phyloP scores from a whole-genome alignment of 176 grass and related monocot genomes.

The Oropetium thomaeum region DNA sequence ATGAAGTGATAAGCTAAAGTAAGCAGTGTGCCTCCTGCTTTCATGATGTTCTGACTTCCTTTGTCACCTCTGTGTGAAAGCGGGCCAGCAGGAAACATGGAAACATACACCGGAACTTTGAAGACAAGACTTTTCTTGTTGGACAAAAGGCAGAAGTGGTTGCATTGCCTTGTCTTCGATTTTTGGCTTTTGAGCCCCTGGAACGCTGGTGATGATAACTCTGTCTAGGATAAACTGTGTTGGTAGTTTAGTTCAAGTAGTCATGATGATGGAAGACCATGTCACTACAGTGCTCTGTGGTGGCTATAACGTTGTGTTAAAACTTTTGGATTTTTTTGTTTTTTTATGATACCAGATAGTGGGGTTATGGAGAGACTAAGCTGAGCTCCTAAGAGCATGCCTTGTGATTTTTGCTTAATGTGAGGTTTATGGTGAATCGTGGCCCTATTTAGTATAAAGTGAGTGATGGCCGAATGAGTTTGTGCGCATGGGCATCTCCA shows the following conservation, averaged over 20 bases:
- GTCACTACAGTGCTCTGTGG: too few relatives aligned
- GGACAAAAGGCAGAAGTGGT: not conserved
- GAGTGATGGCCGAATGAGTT: not conserved
- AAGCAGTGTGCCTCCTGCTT: slow-evolving; percentile 1
- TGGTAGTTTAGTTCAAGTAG: not conserved
- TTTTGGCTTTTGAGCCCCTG: slow-evolving; percentile 5
- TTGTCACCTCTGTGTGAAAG: not conserved
- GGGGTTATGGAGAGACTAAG: not conserved
- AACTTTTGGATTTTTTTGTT: not conserved
- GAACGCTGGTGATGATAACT: not conserved
- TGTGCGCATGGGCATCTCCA: not conserved
- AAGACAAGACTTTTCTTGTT: not conserved
- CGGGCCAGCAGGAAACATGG: not conserved
- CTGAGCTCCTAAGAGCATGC: not conserved
- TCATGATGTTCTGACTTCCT: not conserved
- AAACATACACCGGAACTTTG: slow-evolving; percentile 17
- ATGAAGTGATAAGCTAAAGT: slow-evolving; percentile 14
- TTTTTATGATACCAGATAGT: not conserved
- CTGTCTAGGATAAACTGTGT: not conserved
- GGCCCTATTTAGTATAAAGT: not conserved
- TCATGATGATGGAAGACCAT: too few relatives aligned
- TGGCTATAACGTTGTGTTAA: too few relatives aligned
- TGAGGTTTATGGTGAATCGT: not conserved
- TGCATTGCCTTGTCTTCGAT: not conserved
- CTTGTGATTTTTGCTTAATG: not conserved